Base-by-base conservation (phyloP, 306 rosid genomes). In the Acmispon strigosus region DNA sequence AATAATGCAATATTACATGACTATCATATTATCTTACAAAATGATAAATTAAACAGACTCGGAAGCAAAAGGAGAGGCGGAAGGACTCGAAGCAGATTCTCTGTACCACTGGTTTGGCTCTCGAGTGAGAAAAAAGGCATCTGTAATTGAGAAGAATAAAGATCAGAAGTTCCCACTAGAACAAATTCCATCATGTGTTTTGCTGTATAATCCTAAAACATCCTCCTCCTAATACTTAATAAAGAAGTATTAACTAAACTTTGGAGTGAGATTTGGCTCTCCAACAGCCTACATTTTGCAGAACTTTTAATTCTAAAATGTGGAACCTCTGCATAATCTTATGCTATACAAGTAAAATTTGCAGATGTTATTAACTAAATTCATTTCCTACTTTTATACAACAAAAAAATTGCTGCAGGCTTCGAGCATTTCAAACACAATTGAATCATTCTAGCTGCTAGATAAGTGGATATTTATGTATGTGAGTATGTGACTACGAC, bases 41-140 rank as follows among this genome's bases (percentile, higher is more conserved):
- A 68, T 5, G 24, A 24, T 49, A 18, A 39, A 70, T 66, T 71
- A 84, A 69, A 62, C 64, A 32, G 81, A 43, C 69, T 24, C 80
- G 9, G 89, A 81, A 66, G 61, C 63, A 47, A 66, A 34, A 4
- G 75, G 24, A n/a, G 84, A 49, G 15, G 83, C 45, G 78, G 80
- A 45, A 52, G 89, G 87, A 14, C 70, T 83, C 24, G 96, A 84
- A 55, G 83, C 77, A n/a, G 95, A 95, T 76, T 89, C 95, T 80
- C 11, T 85, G 79, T 94, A 94, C 98, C 97, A 94, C 60, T 90
- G 76, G 69, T 87, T 86, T 56, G 58, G 78, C 77, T 89, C 89
- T 39, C 98, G 83, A 13, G 84, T 84, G 55, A 94, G 89, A 80
- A 94, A 94, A 81, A 84, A 86, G 10, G 98, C 96, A 84, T 94